These are phyloP conservation scores for Yamadazyma paraphyllophila DNA, from an alignment of 805 yeast genomes.

Conservation along the genomic window DNA sequence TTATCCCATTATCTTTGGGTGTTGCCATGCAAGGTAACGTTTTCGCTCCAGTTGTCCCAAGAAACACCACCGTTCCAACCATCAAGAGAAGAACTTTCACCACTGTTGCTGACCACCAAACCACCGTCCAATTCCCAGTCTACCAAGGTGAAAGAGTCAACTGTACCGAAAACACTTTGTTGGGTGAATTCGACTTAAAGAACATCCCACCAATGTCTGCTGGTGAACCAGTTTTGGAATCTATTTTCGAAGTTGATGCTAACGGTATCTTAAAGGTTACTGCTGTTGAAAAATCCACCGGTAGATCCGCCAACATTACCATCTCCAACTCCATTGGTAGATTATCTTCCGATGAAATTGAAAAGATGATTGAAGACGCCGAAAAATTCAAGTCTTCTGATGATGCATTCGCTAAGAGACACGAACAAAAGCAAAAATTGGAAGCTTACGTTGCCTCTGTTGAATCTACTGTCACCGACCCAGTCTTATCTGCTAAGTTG, in stretches of 20 bases:
- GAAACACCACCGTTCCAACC: constrained; percentile 52
- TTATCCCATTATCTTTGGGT: constrained; percentile 50
- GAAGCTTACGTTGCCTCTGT: constrained; percentile 97
- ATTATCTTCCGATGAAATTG: constrained; percentile 49
- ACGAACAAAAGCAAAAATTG: constrained; percentile 98
- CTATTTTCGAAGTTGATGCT: constrained; percentile 50
- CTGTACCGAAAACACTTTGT: constrained; percentile 50
- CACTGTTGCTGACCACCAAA: constrained; percentile 51
- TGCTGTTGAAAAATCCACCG: constrained; percentile 49
- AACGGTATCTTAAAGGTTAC: constrained; percentile 52
- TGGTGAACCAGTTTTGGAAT: constrained; percentile 51
- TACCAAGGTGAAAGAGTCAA: constrained; percentile 53
- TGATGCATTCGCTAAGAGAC: constrained; percentile 98
- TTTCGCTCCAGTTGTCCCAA: constrained; percentile 50
- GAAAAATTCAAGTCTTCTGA: constrained; percentile 88
- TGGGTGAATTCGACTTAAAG: constrained; percentile 51
- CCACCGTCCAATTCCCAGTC: constrained; percentile 51
- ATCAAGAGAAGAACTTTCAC: constrained; percentile 52
- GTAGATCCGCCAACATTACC: constrained; percentile 50
- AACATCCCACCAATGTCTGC: constrained; percentile 51
- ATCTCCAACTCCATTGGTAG: constrained; percentile 51
- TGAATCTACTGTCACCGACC: constrained; percentile 96
- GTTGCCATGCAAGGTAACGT: constrained; percentile 53
- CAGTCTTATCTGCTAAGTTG: constrained; percentile 94
- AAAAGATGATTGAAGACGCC: constrained; percentile 48